Conservation (phyloP, 1,284 basidiomycete genomes). For the Apiotrichum domesticum region DNA sequence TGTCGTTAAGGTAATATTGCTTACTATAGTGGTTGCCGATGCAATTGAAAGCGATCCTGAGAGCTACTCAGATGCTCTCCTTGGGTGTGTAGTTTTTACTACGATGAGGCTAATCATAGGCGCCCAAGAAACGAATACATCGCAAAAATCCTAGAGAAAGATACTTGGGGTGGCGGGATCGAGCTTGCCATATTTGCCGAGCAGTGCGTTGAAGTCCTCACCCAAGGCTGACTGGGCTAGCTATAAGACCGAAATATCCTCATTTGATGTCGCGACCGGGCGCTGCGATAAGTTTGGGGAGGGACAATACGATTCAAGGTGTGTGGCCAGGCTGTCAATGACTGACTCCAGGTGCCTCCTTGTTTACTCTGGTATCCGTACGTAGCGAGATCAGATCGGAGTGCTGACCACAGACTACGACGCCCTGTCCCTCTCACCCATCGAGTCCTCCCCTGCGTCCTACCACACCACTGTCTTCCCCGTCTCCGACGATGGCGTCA, state of each 20-base stretch:
- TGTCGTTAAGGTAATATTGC: not conserved
- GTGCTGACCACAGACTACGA: slow-evolving; percentile 61
- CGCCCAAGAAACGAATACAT: slow-evolving; percentile 71
- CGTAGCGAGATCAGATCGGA: slow-evolving; percentile 11
- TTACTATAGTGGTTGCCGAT: slow-evolving; percentile 64
- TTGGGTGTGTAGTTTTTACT: slow-evolving; percentile 56
- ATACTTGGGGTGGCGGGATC: slow-evolving; percentile 90
- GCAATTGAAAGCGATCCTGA: slow-evolving; percentile 64
- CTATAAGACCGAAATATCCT: slow-evolving; percentile 76
- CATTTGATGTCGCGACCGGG: slow-evolving; percentile 84
- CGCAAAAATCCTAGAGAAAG: slow-evolving; percentile 65
- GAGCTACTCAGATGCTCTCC: slow-evolving; percentile 72
- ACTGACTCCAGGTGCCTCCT: slow-evolving; percentile 51
- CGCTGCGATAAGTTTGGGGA: slow-evolving; percentile 78
- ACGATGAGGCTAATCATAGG: slow-evolving; percentile 43
- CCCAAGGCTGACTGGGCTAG: slow-evolving; percentile 15
- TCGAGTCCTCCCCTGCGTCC: slow-evolving; percentile 62
- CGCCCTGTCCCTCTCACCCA: slow-evolving; percentile 73
- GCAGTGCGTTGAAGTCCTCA: slow-evolving; percentile 47
- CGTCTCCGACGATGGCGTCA: slow-evolving; percentile 54
- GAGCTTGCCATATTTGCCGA: slow-evolving; percentile 75
- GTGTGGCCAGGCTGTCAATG: not conserved
- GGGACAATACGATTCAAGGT: slow-evolving; percentile 47
- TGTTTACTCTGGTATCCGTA: slow-evolving; percentile 81
- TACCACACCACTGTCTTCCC: slow-evolving; percentile 87